phyloP scores from a whole-genome alignment of 768 basidiomycete genomes.

The Crassisporium funariophilum region DNA sequence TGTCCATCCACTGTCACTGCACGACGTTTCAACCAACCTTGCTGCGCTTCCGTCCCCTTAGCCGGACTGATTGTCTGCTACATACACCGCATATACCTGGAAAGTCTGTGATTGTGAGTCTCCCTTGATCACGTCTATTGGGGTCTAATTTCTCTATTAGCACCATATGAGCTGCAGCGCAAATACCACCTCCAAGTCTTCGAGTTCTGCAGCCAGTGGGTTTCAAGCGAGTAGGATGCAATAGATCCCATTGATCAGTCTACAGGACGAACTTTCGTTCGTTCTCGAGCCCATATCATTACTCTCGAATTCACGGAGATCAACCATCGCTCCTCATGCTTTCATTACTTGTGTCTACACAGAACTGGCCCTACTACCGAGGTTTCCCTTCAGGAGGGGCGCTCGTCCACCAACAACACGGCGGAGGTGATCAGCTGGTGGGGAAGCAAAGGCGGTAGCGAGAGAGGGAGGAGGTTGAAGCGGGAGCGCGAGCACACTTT shows the following conservation, averaged over 20 bases:
- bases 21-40: constrained; percentile 93
- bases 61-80: too few relatives aligned
- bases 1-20: too few relatives aligned
- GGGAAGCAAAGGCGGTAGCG: too few relatives aligned
- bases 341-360: too few relatives aligned
- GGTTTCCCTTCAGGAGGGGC: too few relatives aligned
- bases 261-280: constrained; percentile 86
- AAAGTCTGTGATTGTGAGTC: too few relatives aligned
- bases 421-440: too few relatives aligned
- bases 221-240: constrained; percentile 1
- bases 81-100: too few relatives aligned
- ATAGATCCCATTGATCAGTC: background rate
- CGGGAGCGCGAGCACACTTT: too few relatives aligned
- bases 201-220: constrained; percentile 80
- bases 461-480: too few relatives aligned
- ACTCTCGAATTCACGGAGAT: constrained; percentile 72
- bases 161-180: constrained; percentile 76
- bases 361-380: too few relatives aligned
- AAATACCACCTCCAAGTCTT: constrained; percentile 86
- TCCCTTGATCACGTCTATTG: background rate
- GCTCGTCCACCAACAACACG: too few relatives aligned
- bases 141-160: constrained; percentile 24
- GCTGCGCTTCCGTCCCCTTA: constrained; percentile 90
- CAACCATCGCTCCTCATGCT: constrained; percentile 66
- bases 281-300: constrained; percentile 83